Conservation (phyloP, 1,284 basidiomycete genomes). For the Pterulicium gracile region DNA sequence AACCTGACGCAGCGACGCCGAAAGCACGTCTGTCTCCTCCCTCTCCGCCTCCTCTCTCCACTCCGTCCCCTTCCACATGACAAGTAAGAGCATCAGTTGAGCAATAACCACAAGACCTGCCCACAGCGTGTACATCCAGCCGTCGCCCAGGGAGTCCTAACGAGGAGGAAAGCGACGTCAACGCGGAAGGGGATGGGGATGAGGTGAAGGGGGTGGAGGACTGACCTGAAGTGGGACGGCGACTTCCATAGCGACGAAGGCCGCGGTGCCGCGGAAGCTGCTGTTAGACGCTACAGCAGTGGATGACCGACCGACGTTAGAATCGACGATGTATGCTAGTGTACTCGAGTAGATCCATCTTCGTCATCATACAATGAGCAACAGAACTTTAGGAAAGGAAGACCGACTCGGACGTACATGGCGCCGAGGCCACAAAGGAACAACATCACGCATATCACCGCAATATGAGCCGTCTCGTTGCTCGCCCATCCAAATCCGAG, state of each 20-base stretch:
- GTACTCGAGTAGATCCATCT: conserved; percentile 67
- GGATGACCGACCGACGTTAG: conserved; percentile 63
- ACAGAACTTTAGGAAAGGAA: conserved; percentile 8
- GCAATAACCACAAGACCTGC: conserved; percentile 35
- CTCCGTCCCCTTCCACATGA: conserved; percentile 14
- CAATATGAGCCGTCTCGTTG: conserved; percentile 50
- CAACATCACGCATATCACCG: conserved; percentile 50
- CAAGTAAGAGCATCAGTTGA: conserved; percentile 30
- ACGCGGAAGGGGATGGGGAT: neutral
- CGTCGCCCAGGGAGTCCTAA: conserved; percentile 45
- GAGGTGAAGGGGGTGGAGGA: neutral
- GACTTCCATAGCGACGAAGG: conserved; percentile 61
- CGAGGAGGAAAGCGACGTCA: neutral
- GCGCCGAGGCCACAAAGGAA: conserved; percentile 61
- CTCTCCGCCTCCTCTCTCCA: neutral
- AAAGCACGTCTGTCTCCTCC: neutral
- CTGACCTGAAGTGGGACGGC: conserved; percentile 55
- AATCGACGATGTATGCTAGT: conserved; percentile 68
- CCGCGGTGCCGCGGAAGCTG: conserved; percentile 55
- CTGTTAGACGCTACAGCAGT: conserved; percentile 66
- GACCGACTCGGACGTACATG: conserved; percentile 34
- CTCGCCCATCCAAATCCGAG: conserved; percentile 73
- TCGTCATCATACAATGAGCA: conserved; percentile 8
- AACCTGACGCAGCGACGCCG: neutral
- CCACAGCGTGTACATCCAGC: conserved; percentile 52